These are phyloP conservation scores for Lepidium africanum DNA, from an alignment of 345 rosid species.

Conservation along the genomic window DNA sequence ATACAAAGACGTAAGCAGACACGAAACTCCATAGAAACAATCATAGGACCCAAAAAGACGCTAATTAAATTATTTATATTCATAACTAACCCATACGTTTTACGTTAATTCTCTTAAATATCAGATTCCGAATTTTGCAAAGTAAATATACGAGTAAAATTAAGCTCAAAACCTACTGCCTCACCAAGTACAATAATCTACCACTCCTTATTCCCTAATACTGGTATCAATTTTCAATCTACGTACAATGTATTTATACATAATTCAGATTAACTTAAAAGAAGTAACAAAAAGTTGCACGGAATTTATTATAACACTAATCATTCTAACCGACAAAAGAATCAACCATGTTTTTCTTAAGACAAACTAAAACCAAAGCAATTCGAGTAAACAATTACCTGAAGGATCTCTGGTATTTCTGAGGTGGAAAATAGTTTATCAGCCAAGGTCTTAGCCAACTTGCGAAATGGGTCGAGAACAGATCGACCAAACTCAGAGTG, in stretches of 20 bases:
- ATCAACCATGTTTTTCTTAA: neutral
- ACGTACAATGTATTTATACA: neutral
- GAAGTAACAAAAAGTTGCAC: no score
- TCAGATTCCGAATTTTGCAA: neutral
- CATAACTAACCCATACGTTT: neutral
- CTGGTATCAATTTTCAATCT: neutral
- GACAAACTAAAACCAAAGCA: neutral
- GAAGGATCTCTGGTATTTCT: conserved; percentile 39
- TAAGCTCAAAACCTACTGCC: neutral
- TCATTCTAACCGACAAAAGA: neutral
- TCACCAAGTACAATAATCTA: neutral
- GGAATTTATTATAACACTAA: neutral
- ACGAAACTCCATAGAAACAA: conserved; percentile 24
- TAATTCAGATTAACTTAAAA: no score
- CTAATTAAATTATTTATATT: neutral
- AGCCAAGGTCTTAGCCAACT: conserved; percentile 31
- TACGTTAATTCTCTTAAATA: neutral
- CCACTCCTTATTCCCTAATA: neutral
- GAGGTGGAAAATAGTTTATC: conserved; percentile 14
- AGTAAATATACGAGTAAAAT: neutral
- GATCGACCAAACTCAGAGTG: conserved; percentile 41
- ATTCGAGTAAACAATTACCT: conserved; percentile 38
- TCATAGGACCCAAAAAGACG: neutral
- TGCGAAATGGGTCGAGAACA: conserved; percentile 50
- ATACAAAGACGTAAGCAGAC: conserved; percentile 15